phyloP scores from a whole-genome alignment of 2,329 filamentous ascomycete species.

The Hypoxylon sp. region DNA sequence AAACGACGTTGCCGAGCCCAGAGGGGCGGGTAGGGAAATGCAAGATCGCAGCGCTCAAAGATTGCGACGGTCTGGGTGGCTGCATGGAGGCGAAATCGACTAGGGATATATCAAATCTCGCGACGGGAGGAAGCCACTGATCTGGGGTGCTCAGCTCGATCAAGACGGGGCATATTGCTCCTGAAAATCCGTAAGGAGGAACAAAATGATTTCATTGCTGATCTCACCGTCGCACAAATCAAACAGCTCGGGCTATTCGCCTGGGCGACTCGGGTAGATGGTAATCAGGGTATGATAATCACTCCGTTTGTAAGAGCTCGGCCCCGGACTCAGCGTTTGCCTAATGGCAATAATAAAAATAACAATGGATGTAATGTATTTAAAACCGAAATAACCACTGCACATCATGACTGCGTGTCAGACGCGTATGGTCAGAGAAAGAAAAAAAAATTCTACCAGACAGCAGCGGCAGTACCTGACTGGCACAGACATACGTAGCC shows the following conservation, averaged over 20 bases:
- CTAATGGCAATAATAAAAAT: slow-evolving; percentile 42
- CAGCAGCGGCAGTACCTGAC: slow-evolving; percentile 22
- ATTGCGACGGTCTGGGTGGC: slow-evolving; percentile 43
- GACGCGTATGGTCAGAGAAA: slow-evolving; percentile 28
- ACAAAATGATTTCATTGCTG: slow-evolving; percentile 49
- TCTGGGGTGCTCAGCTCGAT: slow-evolving; percentile 39
- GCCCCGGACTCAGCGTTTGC: slow-evolving; percentile 47
- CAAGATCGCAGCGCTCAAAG: slow-evolving; percentile 41
- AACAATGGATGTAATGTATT: slow-evolving; percentile 30
- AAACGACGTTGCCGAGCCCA: slow-evolving; percentile 49
- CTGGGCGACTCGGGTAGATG: slow-evolving; percentile 38
- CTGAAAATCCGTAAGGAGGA: slow-evolving; percentile 40
- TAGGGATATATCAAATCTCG: slow-evolving; percentile 43
- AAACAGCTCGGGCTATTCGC: slow-evolving; percentile 45
- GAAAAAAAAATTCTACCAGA: slow-evolving; percentile 27
- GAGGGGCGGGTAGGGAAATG: slow-evolving; percentile 44
- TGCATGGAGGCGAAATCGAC: slow-evolving; percentile 44
- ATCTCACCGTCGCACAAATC: slow-evolving; percentile 55
- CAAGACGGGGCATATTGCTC: slow-evolving; percentile 40
- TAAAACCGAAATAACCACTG: slow-evolving; percentile 30
- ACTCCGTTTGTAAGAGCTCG: slow-evolving; percentile 44
- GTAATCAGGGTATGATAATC: slow-evolving; percentile 45
- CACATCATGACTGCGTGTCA: slow-evolving; percentile 38
- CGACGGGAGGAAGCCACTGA: slow-evolving; percentile 38
- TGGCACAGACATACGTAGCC: slow-evolving; percentile 25